phyloP scores from a whole-genome alignment of 2,329 filamentous ascomycete species.

The Lecanicillium sp. region DNA sequence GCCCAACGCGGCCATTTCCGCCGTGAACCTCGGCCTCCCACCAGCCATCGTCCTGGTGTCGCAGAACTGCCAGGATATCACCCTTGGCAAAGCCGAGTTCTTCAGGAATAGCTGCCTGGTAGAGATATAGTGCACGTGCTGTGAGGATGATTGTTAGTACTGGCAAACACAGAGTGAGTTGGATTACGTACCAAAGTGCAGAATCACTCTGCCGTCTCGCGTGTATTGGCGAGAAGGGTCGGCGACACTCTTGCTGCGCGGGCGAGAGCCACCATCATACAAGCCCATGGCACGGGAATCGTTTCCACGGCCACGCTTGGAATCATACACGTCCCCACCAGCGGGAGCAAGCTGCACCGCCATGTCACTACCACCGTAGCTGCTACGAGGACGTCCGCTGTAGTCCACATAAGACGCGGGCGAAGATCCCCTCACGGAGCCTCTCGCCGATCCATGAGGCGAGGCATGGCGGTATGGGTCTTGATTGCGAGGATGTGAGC shows the following conservation, averaged over 20 bases:
- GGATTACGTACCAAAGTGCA: slow-evolving; percentile 80
- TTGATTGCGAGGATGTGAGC: slow-evolving; percentile 35
- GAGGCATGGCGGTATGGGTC: slow-evolving; percentile 48
- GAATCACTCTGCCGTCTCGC: slow-evolving; percentile 75
- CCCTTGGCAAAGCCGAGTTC: slow-evolving; percentile 90
- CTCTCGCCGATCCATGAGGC: slow-evolving; percentile 39
- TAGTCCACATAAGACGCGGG: slow-evolving; percentile 44
- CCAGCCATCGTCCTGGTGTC: slow-evolving; percentile 96
- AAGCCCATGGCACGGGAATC: slow-evolving; percentile 49
- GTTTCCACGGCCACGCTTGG: slow-evolving; percentile 45
- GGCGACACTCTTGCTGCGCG: slow-evolving; percentile 79
- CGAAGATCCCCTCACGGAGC: slow-evolving; percentile 40
- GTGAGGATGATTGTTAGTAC: slow-evolving; percentile 20
- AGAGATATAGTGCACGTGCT: slow-evolving; percentile 94
- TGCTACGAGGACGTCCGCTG: slow-evolving; percentile 44
- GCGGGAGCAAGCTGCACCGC: slow-evolving; percentile 60
- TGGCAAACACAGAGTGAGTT: neutral
- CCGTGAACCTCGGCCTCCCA: slow-evolving; percentile 95
- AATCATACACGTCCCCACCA: slow-evolving; percentile 53
- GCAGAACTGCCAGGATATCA: slow-evolving; percentile 79
- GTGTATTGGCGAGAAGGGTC: slow-evolving; percentile 77
- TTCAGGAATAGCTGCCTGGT: slow-evolving; percentile 89
- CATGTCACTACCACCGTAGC: slow-evolving; percentile 51
- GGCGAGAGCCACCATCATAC: slow-evolving; percentile 48
- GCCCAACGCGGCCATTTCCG: slow-evolving; percentile 50